These are phyloP conservation scores for Scheffersomyces quercinus DNA, from an alignment of 1,139 yeast species.

Conservation along the genomic window DNA sequence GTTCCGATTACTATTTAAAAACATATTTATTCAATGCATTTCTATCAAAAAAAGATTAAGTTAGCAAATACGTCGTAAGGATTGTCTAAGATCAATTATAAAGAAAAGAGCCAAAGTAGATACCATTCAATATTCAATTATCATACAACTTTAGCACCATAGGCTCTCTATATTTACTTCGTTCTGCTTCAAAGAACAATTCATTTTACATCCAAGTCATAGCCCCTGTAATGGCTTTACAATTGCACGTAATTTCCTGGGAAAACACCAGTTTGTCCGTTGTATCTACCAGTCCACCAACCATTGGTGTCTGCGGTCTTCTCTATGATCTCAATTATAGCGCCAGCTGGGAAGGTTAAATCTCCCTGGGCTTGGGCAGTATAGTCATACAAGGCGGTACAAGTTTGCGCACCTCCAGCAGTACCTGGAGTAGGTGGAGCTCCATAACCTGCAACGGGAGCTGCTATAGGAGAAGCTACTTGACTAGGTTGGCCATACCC, in stretches of 20 bases:
- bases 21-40: too few species aligned
- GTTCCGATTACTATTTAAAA: too few species aligned
- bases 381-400: conserved; percentile 77
- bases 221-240: not conserved
- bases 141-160: too few species aligned
- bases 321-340: conserved; percentile 78
- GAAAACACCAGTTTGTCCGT: conserved; percentile 87
- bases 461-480: conserved; percentile 13
- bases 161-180: too few species aligned
- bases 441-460: conserved; percentile 17
- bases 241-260: conserved; percentile 95
- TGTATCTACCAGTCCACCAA: conserved; percentile 96
- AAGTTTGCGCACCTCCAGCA: conserved; percentile 51
- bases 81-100: too few species aligned
- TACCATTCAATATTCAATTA: too few species aligned
- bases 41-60: too few species aligned
- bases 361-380: conserved; percentile 90
- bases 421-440: conserved; percentile 30
- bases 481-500: conserved; percentile 2
- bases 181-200: too few species aligned
- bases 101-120: too few species aligned
- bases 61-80: too few species aligned
- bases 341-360: conserved; percentile 83
- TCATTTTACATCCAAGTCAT: too few species aligned
- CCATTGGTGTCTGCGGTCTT: conserved; percentile 84